These are phyloP conservation scores for Pythium rishiriense DNA, from an alignment of 352 stramenopile genomes.

Conservation along the genomic window DNA sequence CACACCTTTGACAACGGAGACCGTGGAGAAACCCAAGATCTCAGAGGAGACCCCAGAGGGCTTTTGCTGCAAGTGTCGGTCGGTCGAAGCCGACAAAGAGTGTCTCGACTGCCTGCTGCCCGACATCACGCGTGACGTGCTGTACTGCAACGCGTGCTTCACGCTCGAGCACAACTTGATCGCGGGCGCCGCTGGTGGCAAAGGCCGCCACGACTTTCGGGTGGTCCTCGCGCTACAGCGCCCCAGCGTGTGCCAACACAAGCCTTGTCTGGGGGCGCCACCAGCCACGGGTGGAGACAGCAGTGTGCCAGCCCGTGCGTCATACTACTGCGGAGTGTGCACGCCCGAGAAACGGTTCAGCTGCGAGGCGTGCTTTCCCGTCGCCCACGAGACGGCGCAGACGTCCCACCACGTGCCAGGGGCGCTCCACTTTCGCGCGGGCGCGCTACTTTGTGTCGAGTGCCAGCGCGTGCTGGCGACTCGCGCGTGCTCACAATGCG, in stretches of 20 bases:
- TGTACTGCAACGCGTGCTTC: slow-evolving; percentile 60
- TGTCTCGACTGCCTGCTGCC: slow-evolving; percentile 54
- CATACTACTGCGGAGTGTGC: slow-evolving; percentile 51
- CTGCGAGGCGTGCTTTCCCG: slow-evolving; percentile 52
- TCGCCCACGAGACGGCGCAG: slow-evolving; percentile 47
- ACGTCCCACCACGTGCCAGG: slow-evolving; percentile 41
- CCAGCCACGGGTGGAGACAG: neutral
- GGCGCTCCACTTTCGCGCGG: slow-evolving; percentile 52
- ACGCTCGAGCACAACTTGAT: slow-evolving; percentile 42
- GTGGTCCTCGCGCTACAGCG: slow-evolving; percentile 27
- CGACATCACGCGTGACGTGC: neutral
- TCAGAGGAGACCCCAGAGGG: slow-evolving; percentile 16
- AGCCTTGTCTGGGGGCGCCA: slow-evolving; percentile 12
- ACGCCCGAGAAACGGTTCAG: slow-evolving; percentile 8
- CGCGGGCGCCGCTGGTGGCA: slow-evolving; percentile 1
- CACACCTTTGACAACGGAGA: neutral
- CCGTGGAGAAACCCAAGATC: neutral
- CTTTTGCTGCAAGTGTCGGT: slow-evolving; percentile 44
- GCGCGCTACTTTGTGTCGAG: slow-evolving; percentile 55
- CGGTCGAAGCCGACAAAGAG: slow-evolving; percentile 39
- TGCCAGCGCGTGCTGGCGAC: slow-evolving; percentile 45
- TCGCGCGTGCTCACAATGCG: slow-evolving; percentile 54
- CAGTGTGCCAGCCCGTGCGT: slow-evolving; percentile 14
- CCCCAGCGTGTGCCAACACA: slow-evolving; percentile 38
- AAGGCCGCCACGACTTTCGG: slow-evolving; percentile 58